Evolutionary conservation across 176 grass and related monocot genomes (phyloP), one percentile per base, ranked within the genome.

Genomic region (Alloteropsis semialata): DNA sequence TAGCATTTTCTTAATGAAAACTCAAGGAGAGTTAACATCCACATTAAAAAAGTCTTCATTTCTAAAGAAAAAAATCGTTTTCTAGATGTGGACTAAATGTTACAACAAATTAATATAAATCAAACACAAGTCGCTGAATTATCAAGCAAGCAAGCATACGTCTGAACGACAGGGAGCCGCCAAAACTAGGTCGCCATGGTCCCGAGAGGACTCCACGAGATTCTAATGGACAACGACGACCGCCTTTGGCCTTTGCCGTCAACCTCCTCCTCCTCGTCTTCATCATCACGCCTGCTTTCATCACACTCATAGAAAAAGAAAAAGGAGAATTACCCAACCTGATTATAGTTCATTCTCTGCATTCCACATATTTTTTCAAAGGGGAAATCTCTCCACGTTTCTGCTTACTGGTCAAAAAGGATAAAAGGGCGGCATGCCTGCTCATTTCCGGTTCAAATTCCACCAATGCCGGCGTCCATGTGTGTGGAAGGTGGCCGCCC

Each of bases 401-500:
- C 1, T 28, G 33, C 75, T 17, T 28, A 42, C 75, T 17, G 39
- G 76, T 66, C 49, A 75, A 84, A 85, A 84, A 80, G 30, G 50
- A 18, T 41, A 3, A 69, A 75, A 75, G 30, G 72, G 1, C n/a
- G n/a, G 55, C 6, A 21, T 32, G 16, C 51, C 5, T 33, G 41
- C 8, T 48, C 44, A 22, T 64, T 64, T 48, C 28, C 18, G 15
- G 41, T 49, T 67, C 30, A 14, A 14, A 59, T 58, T 65, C 46
- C 67, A 74, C 81, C 37, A 78, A 30, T 22, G 46, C 36, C 46
- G 56, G 15, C 65, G 25, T 51, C 9, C 45, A 41, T 77, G 28
- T 62, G 9, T 41, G 79, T 54, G 65, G 68, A 80, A 80, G 33
- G 50, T 58, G 51, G 75, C 76, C 59, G 59, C 48, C 81, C 68